Evolutionary conservation across 352 stramenopile genomes (phyloP).

Genomic region (Pythium myriotylum): DNA sequence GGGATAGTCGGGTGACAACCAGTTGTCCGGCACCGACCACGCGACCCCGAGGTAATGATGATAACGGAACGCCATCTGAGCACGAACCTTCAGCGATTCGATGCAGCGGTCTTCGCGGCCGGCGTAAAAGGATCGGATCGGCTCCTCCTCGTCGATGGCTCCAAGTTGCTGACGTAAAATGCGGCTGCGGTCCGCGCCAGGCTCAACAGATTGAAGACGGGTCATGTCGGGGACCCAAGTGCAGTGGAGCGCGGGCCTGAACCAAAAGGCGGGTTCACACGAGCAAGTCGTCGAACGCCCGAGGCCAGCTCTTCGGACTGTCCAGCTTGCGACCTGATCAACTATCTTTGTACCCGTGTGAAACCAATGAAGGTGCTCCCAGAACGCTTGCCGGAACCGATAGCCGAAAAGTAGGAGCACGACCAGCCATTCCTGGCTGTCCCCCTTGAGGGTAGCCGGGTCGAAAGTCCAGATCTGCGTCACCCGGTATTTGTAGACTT

Average conservation of each 20-base stretch:
- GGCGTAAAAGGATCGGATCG: too few relatives aligned
- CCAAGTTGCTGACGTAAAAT: too few relatives aligned
- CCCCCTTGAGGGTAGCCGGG: too few relatives aligned
- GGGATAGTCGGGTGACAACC: background rate
- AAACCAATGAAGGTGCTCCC: constrained; percentile 4
- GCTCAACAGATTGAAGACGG: too few relatives aligned
- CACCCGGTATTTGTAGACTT: too few relatives aligned
- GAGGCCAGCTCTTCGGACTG: background rate
- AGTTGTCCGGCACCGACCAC: background rate
- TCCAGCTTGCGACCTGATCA: background rate
- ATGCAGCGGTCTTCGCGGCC: background rate
- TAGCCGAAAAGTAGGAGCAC: background rate
- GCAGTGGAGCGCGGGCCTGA: background rate
- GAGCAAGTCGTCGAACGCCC: constrained; percentile 2
- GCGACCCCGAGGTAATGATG: constrained; percentile 13
- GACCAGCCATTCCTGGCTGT: too few relatives aligned
- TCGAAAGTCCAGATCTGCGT: too few relatives aligned
- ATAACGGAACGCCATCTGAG: background rate
- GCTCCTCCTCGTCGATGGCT: too few relatives aligned
- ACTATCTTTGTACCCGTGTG: constrained; percentile 1
- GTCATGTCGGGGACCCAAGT: constrained; percentile 10
- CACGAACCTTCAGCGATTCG: background rate
- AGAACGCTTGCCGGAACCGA: background rate
- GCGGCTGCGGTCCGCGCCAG: too few relatives aligned
- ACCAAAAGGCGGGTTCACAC: constrained; percentile 8